These are phyloP conservation scores for Suillus hirtellus DNA, from an alignment of 768 basidiomycete genomes.

Conservation along the genomic window DNA sequence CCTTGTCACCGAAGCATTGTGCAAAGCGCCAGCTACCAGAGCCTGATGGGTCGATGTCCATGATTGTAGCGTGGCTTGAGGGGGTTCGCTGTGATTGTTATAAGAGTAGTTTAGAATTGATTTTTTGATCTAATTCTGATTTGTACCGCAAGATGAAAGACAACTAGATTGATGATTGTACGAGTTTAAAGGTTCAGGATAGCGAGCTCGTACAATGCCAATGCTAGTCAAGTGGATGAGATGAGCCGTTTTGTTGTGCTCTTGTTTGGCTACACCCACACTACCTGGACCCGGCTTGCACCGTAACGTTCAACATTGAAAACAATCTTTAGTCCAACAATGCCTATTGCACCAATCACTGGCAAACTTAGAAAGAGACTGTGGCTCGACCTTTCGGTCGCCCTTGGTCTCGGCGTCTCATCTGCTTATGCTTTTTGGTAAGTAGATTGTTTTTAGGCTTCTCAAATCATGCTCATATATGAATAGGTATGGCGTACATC, in stretches of 20 bases:
- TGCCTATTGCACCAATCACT: slow-evolving; percentile 90
- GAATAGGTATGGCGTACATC: slow-evolving; percentile 78
- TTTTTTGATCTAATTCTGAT: slow-evolving; percentile 14
- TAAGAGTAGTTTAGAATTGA: slow-evolving; percentile 5
- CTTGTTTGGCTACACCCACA: slow-evolving; percentile 28
- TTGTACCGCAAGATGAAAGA: background rate
- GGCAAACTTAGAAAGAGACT: slow-evolving; percentile 93
- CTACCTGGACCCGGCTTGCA: slow-evolving; percentile 25
- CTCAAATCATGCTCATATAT: slow-evolving; percentile 27
- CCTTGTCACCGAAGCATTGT: slow-evolving; percentile 99
- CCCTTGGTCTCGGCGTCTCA: slow-evolving; percentile 74
- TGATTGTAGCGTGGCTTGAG: slow-evolving; percentile 38
- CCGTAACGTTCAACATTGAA: slow-evolving; percentile 25
- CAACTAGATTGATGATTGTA: background rate
- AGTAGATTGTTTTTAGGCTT: slow-evolving; percentile 33
- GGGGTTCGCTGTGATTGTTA: slow-evolving; percentile 7
- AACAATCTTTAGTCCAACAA: slow-evolving; percentile 35
- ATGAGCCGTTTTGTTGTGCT: slow-evolving; percentile 29
- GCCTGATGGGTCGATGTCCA: slow-evolving; percentile 84
- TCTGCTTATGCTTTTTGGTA: slow-evolving; percentile 85
- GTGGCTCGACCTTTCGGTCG: slow-evolving; percentile 79
- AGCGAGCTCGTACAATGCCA: slow-evolving; percentile 5
- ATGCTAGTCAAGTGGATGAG: slow-evolving; percentile 16
- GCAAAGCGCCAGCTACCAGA: slow-evolving; percentile 98
- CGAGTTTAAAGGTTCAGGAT: slow-evolving; percentile 1